Conservation (phyloP, 148 eudicot species). For the Fagopyrum tataricum region DNA sequence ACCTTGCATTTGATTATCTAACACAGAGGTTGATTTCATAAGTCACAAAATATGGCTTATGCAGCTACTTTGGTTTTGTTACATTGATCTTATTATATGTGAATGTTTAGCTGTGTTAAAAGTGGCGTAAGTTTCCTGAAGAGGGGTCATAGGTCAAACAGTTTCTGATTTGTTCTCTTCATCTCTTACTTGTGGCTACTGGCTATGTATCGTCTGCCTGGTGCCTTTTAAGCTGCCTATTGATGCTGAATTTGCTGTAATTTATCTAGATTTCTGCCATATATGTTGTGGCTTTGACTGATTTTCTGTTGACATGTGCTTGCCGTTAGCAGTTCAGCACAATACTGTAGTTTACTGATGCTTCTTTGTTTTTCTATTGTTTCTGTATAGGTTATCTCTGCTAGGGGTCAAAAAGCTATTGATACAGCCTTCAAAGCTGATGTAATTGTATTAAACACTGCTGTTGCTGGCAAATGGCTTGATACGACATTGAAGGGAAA, state of each 20-base stretch:
- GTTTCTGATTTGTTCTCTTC: neutral
- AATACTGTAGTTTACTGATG: neutral
- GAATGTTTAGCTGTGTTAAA: neutral
- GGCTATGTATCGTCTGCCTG: neutral
- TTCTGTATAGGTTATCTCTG: constrained; percentile 50
- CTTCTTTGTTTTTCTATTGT: neutral
- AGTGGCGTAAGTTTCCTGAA: too few species aligned
- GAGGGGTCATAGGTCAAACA: neutral
- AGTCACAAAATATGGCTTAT: neutral
- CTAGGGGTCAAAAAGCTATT: constrained; percentile 84
- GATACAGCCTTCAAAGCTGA: constrained; percentile 91
- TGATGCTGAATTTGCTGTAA: neutral
- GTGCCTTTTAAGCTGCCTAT: neutral
- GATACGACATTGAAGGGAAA: constrained; percentile 83
- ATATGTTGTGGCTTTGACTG: neutral
- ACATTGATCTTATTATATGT: neutral
- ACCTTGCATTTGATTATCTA: too few species aligned
- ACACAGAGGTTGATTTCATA: too few species aligned
- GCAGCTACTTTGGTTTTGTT: neutral
- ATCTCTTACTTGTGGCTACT: neutral
- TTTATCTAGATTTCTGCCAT: neutral
- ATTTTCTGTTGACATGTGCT: neutral
- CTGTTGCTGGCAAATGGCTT: constrained; percentile 99
- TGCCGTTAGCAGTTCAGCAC: neutral
- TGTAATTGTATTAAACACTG: constrained; percentile 86